Base-by-base conservation (phyloP, 441 rosid species). In the Jatropha podagrica region DNA sequence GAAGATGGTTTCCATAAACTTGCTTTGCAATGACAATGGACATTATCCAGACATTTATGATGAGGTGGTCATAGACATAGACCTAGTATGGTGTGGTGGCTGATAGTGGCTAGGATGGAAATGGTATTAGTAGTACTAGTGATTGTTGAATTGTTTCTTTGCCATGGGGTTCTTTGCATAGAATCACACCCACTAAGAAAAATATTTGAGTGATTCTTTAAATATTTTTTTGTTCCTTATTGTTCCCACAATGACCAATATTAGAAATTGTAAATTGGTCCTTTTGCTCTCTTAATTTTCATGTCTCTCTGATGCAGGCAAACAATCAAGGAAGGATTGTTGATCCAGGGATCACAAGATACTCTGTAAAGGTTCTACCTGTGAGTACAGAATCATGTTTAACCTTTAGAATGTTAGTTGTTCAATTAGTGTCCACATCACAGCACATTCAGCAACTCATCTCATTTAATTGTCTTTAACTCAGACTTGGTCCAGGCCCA, bases 291-390 rank as follows among this genome's bases (percentile, higher is more conserved):
- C 61, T 40, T 20, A 13, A 18, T n/a, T 55, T 40, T 65, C 55
- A 17, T 77, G 49, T 61, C 55, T 63, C 68, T 82, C 56, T 70
- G 46, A 37, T 80, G 74, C 88, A 89, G 98, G 96, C 95, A 15
- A 86, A 87, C 74, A 83, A 49, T 72, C 84, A 84, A 63, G 98
- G 92, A 78, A 89, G 78, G 86, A 83, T 74, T 55, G 86, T 78
- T 37, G 98, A 93, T 82, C 89, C 91, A 71, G 90, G 80, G 70
- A 62, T 86, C 81, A 90, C 92, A 20, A 91, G 84, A 70, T 95
- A 90, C 63, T 84, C 96, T 26, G 98, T 90, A 20, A 90, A 93
- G 88, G 97, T 93, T 83, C 81, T 93, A 66, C 93, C 97, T 48
- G 97, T 95, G 74, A 90, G 99, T 87, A 81, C 62, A 58, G 17